Conservation (phyloP, 2,329 filamentous ascomycete species). For the Blastomyces emzantsi region DNA sequence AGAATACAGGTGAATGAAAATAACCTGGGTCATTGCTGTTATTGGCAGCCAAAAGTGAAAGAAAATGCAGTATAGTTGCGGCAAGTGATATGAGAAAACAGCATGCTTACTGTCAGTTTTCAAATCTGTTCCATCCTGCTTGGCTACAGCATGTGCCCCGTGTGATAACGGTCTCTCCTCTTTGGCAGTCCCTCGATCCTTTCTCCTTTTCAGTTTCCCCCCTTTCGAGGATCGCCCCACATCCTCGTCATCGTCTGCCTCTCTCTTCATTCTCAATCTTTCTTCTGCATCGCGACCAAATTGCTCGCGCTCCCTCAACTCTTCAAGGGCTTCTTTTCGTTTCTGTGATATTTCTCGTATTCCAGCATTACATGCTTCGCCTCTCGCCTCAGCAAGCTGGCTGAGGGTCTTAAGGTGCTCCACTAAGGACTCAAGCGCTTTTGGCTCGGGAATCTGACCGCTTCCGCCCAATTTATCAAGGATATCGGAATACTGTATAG, state of each 20-base stretch:
- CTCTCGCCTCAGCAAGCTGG: conserved; percentile 48
- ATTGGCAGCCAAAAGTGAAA: not conserved
- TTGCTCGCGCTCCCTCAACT: conserved; percentile 41
- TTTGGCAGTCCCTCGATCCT: conserved; percentile 54
- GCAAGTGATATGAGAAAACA: not conserved
- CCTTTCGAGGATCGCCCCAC: conserved; percentile 41
- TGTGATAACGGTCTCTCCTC: conserved; percentile 53
- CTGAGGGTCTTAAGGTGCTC: conserved; percentile 48
- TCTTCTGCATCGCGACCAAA: conserved; percentile 43
- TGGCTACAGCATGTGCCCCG: conserved; percentile 54
- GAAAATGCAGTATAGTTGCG: not conserved
- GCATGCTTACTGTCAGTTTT: conserved; percentile 45
- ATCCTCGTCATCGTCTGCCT: conserved; percentile 39
- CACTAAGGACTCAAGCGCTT: conserved; percentile 42
- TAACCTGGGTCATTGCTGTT: not conserved
- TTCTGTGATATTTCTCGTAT: conserved; percentile 52
- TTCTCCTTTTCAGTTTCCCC: conserved; percentile 68
- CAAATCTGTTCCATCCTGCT: conserved; percentile 55
- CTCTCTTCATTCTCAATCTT: conserved; percentile 38
- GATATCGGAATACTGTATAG: conserved; percentile 49
- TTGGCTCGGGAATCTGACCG: conserved; percentile 41
- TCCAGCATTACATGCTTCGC: conserved; percentile 50
- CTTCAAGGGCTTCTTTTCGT: conserved; percentile 48
- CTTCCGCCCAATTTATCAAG: conserved; percentile 47
- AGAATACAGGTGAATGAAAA: not conserved